phyloP scores from a whole-genome alignment of 1,284 basidiomycete species.

The Pascua guehoae region DNA sequence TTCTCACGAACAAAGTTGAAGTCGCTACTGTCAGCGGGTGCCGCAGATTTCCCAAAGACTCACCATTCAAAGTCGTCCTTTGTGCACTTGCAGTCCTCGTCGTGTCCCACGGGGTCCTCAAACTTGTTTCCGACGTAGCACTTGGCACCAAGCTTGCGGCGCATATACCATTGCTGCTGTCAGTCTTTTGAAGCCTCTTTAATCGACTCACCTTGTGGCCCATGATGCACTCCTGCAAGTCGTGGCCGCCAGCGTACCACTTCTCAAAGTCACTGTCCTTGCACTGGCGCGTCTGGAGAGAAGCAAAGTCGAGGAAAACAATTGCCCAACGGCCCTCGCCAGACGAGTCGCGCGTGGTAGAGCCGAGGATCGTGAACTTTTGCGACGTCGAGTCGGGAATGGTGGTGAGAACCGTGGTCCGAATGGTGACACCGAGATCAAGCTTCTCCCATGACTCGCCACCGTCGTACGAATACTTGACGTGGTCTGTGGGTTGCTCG shows the following conservation, averaged over 20 bases:
- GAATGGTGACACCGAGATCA: slow-evolving; percentile 66
- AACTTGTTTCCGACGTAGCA: slow-evolving; percentile 95
- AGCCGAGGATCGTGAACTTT: slow-evolving; percentile 78
- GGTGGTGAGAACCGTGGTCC: slow-evolving; percentile 73
- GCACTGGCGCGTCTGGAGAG: slow-evolving; percentile 68
- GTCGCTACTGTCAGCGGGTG: slow-evolving; percentile 23
- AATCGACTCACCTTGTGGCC: slow-evolving; percentile 62
- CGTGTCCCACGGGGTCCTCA: slow-evolving; percentile 73
- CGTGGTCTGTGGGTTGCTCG: slow-evolving; percentile 68
- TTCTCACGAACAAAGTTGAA: slow-evolving; percentile 57
- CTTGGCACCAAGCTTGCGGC: slow-evolving; percentile 76
- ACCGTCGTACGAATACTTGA: slow-evolving; percentile 81
- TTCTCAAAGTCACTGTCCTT: slow-evolving; percentile 70
- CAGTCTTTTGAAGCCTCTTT: too few species aligned
- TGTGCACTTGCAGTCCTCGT: slow-evolving; percentile 77
- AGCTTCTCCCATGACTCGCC: slow-evolving; percentile 76
- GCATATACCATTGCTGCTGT: slow-evolving; percentile 77
- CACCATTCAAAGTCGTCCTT: slow-evolving; percentile 93
- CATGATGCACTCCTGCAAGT: slow-evolving; percentile 80
- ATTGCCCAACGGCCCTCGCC: slow-evolving; percentile 64
- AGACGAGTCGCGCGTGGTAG: slow-evolving; percentile 62
- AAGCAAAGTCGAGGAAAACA: slow-evolving; percentile 80
- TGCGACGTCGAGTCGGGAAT: slow-evolving; percentile 90
- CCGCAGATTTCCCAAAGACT: slow-evolving; percentile 23
- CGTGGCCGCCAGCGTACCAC: slow-evolving; percentile 74